These are phyloP conservation scores for Trichosporon sp. DNA, from an alignment of 1,284 basidiomycete genomes.

Conservation along the genomic window DNA sequence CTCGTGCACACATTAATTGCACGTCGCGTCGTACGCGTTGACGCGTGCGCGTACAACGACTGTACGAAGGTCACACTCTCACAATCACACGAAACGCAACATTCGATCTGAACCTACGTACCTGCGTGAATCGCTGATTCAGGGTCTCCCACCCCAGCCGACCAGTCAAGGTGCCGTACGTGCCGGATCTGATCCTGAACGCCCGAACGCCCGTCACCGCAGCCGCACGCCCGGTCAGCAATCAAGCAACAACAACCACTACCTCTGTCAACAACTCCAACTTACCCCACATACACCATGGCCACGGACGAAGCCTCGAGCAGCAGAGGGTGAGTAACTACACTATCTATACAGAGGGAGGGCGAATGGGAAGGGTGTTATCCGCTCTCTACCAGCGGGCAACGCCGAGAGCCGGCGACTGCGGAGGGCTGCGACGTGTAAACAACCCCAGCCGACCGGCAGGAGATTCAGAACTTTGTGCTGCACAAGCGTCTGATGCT, in stretches of 20 bases:
- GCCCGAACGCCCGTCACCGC: background rate
- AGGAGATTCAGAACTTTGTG: background rate
- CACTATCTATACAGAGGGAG: too few relatives aligned
- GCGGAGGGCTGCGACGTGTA: background rate
- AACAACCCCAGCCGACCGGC: background rate
- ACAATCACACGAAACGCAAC: background rate
- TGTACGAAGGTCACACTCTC: background rate
- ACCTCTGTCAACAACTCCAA: background rate
- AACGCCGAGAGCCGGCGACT: too few relatives aligned
- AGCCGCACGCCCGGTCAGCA: background rate
- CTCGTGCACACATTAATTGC: too few relatives aligned
- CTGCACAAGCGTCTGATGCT: background rate
- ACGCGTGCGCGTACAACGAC: background rate
- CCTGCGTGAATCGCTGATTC: background rate
- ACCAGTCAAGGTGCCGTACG: background rate
- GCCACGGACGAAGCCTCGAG: constrained; percentile 9
- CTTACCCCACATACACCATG: background rate
- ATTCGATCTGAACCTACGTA: too few relatives aligned
- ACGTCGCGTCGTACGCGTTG: too few relatives aligned
- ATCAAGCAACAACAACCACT: constrained; percentile 3
- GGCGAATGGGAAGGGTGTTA: too few relatives aligned
- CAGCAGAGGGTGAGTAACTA: constrained; percentile 5
- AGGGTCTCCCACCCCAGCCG: background rate
- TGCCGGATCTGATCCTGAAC: background rate
- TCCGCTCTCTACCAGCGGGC: too few relatives aligned